Evolutionary conservation across 2,329 filamentous ascomycete genomes (phyloP).

Genomic region (Penicillium sp.): DNA sequence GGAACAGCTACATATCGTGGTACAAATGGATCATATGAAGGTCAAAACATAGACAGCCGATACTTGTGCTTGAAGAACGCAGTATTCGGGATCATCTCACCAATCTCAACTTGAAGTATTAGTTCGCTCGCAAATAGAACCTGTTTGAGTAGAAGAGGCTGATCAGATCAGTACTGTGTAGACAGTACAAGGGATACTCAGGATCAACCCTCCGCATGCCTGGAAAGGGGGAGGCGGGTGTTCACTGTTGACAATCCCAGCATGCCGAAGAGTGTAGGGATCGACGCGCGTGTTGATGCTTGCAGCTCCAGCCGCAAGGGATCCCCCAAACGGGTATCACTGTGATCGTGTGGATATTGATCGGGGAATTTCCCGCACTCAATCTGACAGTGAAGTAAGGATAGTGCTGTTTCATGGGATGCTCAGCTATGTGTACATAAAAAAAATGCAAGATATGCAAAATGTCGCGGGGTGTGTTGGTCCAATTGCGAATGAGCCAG

Average conservation of each 20-base stretch:
- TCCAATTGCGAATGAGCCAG: neutral
- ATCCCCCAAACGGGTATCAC: constrained; percentile 1
- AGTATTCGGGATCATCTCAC: neutral
- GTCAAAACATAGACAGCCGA: neutral
- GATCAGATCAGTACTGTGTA: neutral
- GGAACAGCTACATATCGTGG: neutral
- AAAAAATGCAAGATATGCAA: neutral
- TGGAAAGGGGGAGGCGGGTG: constrained; percentile 22
- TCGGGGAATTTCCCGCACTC: constrained; percentile 6
- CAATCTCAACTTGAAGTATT: neutral
- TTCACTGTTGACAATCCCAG: constrained; percentile 23
- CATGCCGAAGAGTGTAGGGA: constrained; percentile 17
- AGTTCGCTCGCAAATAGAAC: neutral
- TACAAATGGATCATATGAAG: neutral
- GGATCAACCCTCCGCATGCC: constrained; percentile 4
- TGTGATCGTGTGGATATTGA: neutral
- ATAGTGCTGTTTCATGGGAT: neutral
- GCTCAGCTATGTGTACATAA: neutral
- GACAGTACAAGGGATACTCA: constrained; percentile 8
- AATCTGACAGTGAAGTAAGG: neutral
- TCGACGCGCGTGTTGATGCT: constrained; percentile 22
- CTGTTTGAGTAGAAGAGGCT: neutral
- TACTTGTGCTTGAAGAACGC: neutral
- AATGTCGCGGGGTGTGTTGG: neutral
- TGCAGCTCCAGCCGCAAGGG: constrained; percentile 14